These are phyloP conservation scores for Hypholoma fasciculare DNA, from an alignment of 768 basidiomycete genomes.

Conservation along the genomic window DNA sequence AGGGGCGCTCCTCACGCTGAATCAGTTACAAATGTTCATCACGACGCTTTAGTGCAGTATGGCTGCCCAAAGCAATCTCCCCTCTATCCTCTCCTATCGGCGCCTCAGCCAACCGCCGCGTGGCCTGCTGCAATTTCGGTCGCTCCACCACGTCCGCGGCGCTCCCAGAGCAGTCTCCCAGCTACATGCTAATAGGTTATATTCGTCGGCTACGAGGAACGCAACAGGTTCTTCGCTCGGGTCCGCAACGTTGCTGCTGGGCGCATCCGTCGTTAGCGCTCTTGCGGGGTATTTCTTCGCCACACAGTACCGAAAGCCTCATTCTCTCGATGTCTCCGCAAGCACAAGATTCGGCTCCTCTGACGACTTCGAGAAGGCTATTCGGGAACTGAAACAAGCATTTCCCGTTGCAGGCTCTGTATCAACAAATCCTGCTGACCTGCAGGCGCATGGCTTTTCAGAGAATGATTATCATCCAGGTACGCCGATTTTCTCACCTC, in stretches of 20 bases:
- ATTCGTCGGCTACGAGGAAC: neutral
- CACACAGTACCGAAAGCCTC: neutral
- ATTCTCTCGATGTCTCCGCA: neutral
- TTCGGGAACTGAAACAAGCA: slow-evolving; percentile 44
- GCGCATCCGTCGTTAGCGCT: neutral
- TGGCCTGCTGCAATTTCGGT: no score
- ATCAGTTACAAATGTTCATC: neutral
- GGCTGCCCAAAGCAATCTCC: no score
- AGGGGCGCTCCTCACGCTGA: neutral
- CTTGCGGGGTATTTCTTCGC: neutral
- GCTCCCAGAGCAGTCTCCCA: no score
- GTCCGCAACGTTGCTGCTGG: neutral
- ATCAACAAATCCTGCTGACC: slow-evolving; percentile 51
- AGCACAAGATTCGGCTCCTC: slow-evolving; percentile 24
- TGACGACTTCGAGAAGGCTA: slow-evolving; percentile 53
- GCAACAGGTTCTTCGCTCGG: neutral
- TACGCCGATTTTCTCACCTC: slow-evolving; percentile 21
- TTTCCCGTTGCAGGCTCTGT: slow-evolving; percentile 38
- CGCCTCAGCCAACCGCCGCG: no score
- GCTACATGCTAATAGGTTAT: neutral
- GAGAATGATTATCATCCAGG: slow-evolving; percentile 51
- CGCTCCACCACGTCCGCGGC: no score
- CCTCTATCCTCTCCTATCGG: neutral
- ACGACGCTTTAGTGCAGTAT: no score
- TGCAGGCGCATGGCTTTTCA: slow-evolving; percentile 56